Percentiles rank a stretch among this genome's conserved stretches.
These are phyloP conservation scores for Caryocar brasiliense DNA, from an alignment of 441 rosid genomes.

Conservation along the genomic window DNA sequence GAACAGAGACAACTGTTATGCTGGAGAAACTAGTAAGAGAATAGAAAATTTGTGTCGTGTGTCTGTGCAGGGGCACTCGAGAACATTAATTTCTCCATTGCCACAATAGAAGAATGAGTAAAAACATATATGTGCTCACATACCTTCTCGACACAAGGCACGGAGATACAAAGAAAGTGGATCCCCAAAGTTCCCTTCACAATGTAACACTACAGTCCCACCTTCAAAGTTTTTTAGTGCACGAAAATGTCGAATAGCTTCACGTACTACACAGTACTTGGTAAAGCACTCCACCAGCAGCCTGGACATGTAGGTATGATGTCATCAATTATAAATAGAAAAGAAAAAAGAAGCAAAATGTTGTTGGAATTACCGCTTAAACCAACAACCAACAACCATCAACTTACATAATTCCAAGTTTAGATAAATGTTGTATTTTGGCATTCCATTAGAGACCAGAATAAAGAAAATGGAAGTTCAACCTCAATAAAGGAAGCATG, in stretches of 20 bases:
- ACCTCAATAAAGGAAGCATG: too few species aligned
- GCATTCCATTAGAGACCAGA: too few species aligned
- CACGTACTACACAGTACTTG: conserved; percentile 69
- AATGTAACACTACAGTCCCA: conserved; percentile 57
- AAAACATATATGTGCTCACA: background rate
- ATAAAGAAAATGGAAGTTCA: too few species aligned
- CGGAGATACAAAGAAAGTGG: conserved; percentile 93
- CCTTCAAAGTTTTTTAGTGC: conserved; percentile 77
- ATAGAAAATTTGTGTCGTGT: too few species aligned
- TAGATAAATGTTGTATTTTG: too few species aligned
- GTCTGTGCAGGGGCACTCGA: too few species aligned
- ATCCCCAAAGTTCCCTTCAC: conserved; percentile 78
- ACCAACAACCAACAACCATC: background rate
- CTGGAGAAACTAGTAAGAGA: too few species aligned
- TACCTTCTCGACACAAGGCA: conserved; percentile 95
- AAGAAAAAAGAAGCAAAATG: background rate
- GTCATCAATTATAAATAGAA: conserved; percentile 7
- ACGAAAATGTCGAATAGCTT: conserved; percentile 94
- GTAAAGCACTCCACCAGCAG: conserved; percentile 91
- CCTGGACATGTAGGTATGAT: conserved; percentile 34
- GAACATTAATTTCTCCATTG: background rate
- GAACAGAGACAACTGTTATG: too few species aligned
- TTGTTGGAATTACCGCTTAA: background rate
- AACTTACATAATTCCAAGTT: too few species aligned
- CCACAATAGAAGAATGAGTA: background rate